phyloP scores from a whole-genome alignment of 768 basidiomycete species.

The Mrakia blollopis region DNA sequence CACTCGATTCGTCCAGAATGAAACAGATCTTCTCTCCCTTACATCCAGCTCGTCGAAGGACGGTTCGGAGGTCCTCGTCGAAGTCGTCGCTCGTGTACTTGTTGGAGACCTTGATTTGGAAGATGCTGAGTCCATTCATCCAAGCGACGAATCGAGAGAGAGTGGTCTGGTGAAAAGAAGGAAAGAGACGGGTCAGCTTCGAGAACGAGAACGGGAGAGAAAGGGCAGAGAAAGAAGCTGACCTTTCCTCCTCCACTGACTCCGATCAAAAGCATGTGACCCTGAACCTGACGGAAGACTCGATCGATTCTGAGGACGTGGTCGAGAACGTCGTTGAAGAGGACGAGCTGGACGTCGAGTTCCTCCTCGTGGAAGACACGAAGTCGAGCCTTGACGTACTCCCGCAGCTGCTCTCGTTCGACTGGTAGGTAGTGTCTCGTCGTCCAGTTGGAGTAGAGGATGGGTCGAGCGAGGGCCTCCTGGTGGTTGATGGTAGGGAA shows the following conservation, averaged over 20 bases:
- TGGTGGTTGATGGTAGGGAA: conserved; percentile 88
- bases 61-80: conserved; percentile 91
- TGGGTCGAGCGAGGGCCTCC: conserved; percentile 81
- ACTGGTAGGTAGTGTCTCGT: conserved; percentile 95
- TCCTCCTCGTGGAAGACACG: conserved; percentile 99
- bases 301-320: conserved; percentile 97
- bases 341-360: conserved; percentile 90
- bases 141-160: conserved; percentile 97
- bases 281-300: conserved; percentile 97
- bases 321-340: conserved; percentile 97
- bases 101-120: conserved; percentile 99
- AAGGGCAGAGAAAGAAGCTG: conserved; percentile 32
- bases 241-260: conserved; percentile 99
- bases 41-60: conserved; percentile 90
- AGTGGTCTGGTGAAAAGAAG: conserved; percentile 62
- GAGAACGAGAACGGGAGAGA: neutral
- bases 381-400: conserved; percentile 92
- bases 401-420: conserved; percentile 83
- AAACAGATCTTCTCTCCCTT: conserved; percentile 99
- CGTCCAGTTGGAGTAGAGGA: conserved; percentile 98
- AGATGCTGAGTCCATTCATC: conserved; percentile 99
- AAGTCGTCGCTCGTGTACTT: conserved; percentile 98
- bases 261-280: conserved; percentile 91
- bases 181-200: neutral
- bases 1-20: conserved; percentile 94